Base-by-base conservation (phyloP, 2,329 filamentous ascomycete species). In the Trichoderma citrinoviride region DNA sequence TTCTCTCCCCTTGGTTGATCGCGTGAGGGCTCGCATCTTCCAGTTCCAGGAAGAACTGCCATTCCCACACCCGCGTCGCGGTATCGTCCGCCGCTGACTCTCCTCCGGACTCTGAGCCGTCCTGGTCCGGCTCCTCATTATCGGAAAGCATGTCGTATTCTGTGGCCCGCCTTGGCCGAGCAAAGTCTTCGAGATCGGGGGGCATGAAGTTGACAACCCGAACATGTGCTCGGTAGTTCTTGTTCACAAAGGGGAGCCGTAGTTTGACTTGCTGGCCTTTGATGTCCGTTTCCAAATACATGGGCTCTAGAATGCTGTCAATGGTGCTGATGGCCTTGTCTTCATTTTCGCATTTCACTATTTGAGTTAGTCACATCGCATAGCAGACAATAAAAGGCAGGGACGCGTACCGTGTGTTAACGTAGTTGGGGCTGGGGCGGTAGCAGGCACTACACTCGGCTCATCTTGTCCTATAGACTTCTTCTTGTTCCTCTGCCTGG, bases 141-240 rank as follows among this genome's bases (percentile, higher is more conserved):
- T 80, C 82, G 0, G 82, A 83, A 14, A 89, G 76, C 0, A 77
- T 69, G 41, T 85, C 82, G 56, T 78, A 83, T 29, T 87, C 82
- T 21, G 75, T 77, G 3, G 56, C 60, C 23, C 68, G 69, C 46
- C 77, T 79, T 62, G 80, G 80, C 33, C 75, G 76, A 3, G 90
- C 81, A 73, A 97, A 97, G 65, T 94, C 86, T 68, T 87, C 84
- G 1, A 97, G 78, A 1, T 82, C 81, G 2, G 81, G 77, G 0
- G 94, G 94, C 65, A 83, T 86, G 74, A 91, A 97, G 77, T 97
- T 91, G 41, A 96, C 83, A 1, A 96, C 88, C n/a, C 91, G 88
- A 41, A 91, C 88, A 40, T 83, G 81, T 23, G 86, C 80, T 53
- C 87, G 85, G 73, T 93, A 93, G 47, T 87, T 90, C 64, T 83